Percentiles rank a stretch among this genome's conserved stretches.
phyloP scores from a whole-genome alignment of 768 basidiomycete species.

The Pulveroboletus sp. region DNA sequence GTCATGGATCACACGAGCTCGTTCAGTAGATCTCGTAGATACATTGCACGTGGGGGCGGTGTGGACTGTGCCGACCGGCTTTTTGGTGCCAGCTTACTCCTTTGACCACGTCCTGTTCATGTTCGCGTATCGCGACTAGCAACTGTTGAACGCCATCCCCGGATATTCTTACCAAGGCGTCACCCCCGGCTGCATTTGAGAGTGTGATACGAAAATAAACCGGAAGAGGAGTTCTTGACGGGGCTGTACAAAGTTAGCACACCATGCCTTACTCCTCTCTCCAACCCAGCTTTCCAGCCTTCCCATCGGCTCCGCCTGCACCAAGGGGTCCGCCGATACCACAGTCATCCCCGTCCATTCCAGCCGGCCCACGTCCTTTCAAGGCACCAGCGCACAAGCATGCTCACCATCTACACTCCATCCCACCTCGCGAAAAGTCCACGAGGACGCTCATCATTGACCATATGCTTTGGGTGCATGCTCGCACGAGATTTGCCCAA shows the following conservation, averaged over 20 bases:
- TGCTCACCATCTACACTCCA: conserved; percentile 83
- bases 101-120: background rate
- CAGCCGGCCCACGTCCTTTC: conserved; percentile 34
- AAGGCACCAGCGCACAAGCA: conserved; percentile 79
- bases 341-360: conserved; percentile 14
- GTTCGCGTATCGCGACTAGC: conserved; percentile 1
- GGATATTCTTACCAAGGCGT: background rate
- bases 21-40: too few species aligned
- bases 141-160: background rate
- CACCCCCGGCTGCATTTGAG: conserved; percentile 1
- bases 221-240: background rate
- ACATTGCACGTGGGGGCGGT: too few species aligned
- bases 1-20: too few species aligned
- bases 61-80: too few species aligned
- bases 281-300: conserved; percentile 19
- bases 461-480: conserved; percentile 84
- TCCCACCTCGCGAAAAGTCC: conserved; percentile 85
- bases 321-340: conserved; percentile 4
- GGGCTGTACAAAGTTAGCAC: background rate
- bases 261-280: conserved; percentile 31
- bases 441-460: conserved; percentile 84
- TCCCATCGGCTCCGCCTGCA: conserved; percentile 8
- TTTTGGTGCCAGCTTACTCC: background rate
- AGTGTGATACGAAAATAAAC: conserved; percentile 19
- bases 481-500: conserved; percentile 74